Base-by-base conservation (phyloP, 1,284 basidiomycete genomes). In the Ceratobasidium sp. region DNA sequence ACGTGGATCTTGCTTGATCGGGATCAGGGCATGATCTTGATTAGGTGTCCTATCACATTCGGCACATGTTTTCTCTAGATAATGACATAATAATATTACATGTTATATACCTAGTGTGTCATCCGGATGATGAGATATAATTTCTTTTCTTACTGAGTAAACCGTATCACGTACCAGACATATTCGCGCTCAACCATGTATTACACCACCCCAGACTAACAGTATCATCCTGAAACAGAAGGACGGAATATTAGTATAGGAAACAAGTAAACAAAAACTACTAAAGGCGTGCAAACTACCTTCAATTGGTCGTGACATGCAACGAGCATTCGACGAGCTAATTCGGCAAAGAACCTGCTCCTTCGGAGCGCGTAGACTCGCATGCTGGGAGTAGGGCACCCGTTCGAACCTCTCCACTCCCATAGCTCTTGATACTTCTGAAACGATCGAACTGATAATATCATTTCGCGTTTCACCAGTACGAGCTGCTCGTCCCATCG, bases 401-500 rank as follows among this genome's bases (percentile, higher is more conserved):
- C 20, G 20, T 10, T n/a, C 54, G 54, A 10, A n/a, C n/a, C n/a
- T 57, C 28, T 57, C 54, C 54, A 57, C 42, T 68, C 48, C 66
- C 66, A 68, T 4, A 52, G 23, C 5, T 54, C 33, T 33, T 54
- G 46, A 20, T 50, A 50, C 66, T 50, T 33, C 33, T 33, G 33
- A 33, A 33, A 33, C 33, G 4, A 33, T 33, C 33, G 33, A 33
- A 33, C 4, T 33, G 33, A 33, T 33, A 33, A 33, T 33, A 33
- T 33, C 33, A 33, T 33, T 33, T 33, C 33, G 33, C 33, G 66
- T 50, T 68, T 68, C 23, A 68, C 9, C 5, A 68, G 15, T 15
- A 42, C 33, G 15, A 68, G 66, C 12, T 68, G 33, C 23, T 68
- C 66, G 28, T 68, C 66, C 66, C 66, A 68, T 20, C 40, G 66